Evolutionary conservation across 2,329 filamentous ascomycete genomes (phyloP), one percentile per base, ranked within the genome.

Genomic region (Penicillium sp.): DNA sequence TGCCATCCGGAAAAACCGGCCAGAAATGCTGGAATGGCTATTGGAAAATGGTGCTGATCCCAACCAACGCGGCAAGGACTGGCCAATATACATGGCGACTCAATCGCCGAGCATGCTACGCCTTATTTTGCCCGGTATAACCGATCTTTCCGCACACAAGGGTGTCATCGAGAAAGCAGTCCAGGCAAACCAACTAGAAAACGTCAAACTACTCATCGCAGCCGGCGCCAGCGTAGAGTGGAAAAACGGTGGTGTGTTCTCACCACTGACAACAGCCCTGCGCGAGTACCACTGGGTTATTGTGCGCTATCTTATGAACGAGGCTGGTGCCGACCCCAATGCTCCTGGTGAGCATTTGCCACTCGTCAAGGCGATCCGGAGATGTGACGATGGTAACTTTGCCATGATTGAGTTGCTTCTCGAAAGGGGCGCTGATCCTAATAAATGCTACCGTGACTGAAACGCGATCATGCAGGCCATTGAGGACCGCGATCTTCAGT

Each of bases 181-280:
- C 8, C 80, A 83, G 1, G 87, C 87, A 19, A 82, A 88, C 70
- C 81, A 89, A 71, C 79, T 89, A 15, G 85, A 88, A 59, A 87
- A 83, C 36, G 80, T 90, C 72, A 88, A 88, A 73, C 74, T 89
- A 45, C 80, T 89, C 35, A 77, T 89, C 17, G 79, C 77, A 17
- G 85, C 86, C 0, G 87, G 87, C 15, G 83, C 89, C 19, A 86
- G 81, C 41, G 85, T 89, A 54, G 87, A 89, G 70, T 88, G 89
- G 74, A 87, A 86, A 74, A 89, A 88, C 67, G 87, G 86, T 21
- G 88, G 88, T 53, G 87, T 89, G 49, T 90, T 90, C 76, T 88
- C 85, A 0, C 85, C 86, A 0, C 79, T 89, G 4, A 89, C 86
- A 0, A 87, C 85, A 0, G 85, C 86, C 9, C 84, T 89, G 55